Percentiles rank a stretch among this genome's conserved stretches.
Evolutionary conservation across 106 monocot genomes (phyloP).

Genomic region (Allium fistulosum): DNA sequence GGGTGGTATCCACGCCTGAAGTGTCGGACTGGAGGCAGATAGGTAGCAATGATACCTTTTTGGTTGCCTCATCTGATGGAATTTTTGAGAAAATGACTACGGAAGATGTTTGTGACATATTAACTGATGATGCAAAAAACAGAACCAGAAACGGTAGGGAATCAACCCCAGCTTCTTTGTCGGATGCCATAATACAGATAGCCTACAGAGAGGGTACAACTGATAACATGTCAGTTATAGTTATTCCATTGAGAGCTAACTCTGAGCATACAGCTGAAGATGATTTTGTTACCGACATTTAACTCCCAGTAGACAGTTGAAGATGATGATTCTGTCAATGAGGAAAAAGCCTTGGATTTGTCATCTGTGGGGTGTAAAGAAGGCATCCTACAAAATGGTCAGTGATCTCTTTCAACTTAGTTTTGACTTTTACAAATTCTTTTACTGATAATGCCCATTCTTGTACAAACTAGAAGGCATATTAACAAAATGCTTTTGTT

Average conservation of each 20-base stretch:
- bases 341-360: too few relatives aligned
- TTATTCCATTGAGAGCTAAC: constrained; percentile 47
- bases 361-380: too few relatives aligned
- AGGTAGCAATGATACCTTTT: constrained; percentile 51
- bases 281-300: too few relatives aligned
- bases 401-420: too few relatives aligned
- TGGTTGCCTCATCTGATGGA: constrained; percentile 78
- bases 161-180: constrained; percentile 25
- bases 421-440: too few relatives aligned
- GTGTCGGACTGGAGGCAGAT: constrained; percentile 64
- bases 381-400: too few relatives aligned
- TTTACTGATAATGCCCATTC: too few relatives aligned
- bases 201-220: constrained; percentile 70
- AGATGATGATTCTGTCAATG: too few relatives aligned
- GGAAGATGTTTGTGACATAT: constrained; percentile 67
- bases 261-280: too few relatives aligned
- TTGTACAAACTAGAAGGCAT: too few relatives aligned
- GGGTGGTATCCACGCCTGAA: constrained; percentile 80
- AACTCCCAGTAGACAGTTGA: too few relatives aligned
- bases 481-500: too few relatives aligned
- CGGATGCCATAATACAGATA: constrained; percentile 43
- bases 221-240: constrained; percentile 73
- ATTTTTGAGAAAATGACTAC: constrained; percentile 77
- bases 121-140: constrained; percentile 38
- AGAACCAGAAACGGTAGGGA: constrained; percentile 6